Evolutionary conservation across 2,329 filamentous ascomycete genomes (phyloP).

Genomic region (Pochonia chlamydosporia): DNA sequence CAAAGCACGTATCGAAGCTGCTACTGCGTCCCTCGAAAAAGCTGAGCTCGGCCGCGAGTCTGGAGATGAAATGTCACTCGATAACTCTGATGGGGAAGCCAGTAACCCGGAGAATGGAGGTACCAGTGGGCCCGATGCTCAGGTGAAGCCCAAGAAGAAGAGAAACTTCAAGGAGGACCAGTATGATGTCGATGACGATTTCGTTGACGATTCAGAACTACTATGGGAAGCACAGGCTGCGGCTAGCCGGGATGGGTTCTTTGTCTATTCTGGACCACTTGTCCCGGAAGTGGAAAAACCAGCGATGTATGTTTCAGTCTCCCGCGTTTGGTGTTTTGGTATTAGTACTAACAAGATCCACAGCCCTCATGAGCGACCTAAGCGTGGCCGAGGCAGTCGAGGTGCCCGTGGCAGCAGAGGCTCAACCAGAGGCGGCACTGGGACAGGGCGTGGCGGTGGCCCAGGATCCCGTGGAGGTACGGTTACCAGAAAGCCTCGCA

Average conservation of each 20-base stretch:
- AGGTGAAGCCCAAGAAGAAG: constrained; percentile 68
- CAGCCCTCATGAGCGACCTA: constrained; percentile 68
- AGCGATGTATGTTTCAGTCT: constrained; percentile 29
- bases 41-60: constrained; percentile 63
- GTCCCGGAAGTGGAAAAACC: constrained; percentile 81
- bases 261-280: constrained; percentile 91
- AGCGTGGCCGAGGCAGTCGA: constrained; percentile 55
- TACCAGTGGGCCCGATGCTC: constrained; percentile 54
- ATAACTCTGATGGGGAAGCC: constrained; percentile 67
- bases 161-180: constrained; percentile 76
- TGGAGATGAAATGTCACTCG: constrained; percentile 78
- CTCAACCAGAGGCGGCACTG: constrained; percentile 48
- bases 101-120: constrained; percentile 82
- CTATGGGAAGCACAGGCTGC: constrained; percentile 94
- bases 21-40: constrained; percentile 78
- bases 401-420: constrained; percentile 52
- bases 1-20: constrained; percentile 80
- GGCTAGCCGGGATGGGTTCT: constrained; percentile 92
- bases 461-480: constrained; percentile 71
- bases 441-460: constrained; percentile 41
- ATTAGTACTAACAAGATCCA: constrained; percentile 2
- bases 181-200: constrained; percentile 77
- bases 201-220: constrained; percentile 89
- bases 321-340: background rate
- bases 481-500: constrained; percentile 72